phyloP scores from a whole-genome alignment of 345 rosid species.

The Gynandropsis gynandra region DNA sequence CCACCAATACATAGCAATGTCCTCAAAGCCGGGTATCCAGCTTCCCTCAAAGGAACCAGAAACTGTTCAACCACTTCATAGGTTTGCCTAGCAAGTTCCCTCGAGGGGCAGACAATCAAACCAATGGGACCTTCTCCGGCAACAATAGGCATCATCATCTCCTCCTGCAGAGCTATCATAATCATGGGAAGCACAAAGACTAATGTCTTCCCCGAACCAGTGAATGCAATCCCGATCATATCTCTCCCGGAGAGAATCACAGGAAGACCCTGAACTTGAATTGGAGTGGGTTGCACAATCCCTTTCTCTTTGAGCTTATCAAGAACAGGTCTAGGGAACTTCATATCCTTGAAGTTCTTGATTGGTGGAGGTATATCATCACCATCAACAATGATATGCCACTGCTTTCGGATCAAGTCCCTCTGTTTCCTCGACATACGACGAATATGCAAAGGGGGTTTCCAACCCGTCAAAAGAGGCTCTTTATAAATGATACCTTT shows the following conservation, averaged over 20 bases:
- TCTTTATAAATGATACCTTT: constrained; percentile 83
- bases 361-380: constrained; percentile 81
- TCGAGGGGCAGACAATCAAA: constrained; percentile 73
- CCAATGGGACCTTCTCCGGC: constrained; percentile 87
- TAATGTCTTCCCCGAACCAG: constrained; percentile 84
- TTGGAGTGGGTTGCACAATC: constrained; percentile 88
- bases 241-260: constrained; percentile 75
- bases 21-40: constrained; percentile 69
- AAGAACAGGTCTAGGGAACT: constrained; percentile 64
- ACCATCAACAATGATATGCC: constrained; percentile 90
- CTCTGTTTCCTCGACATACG: constrained; percentile 50
- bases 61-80: constrained; percentile 84
- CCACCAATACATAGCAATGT: constrained; percentile 84
- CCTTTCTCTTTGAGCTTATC: constrained; percentile 70
- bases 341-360: constrained; percentile 79
- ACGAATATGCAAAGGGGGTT: constrained; percentile 62
- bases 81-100: constrained; percentile 90
- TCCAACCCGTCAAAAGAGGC: constrained; percentile 82
- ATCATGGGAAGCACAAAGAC: constrained; percentile 86
- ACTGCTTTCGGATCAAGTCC: constrained; percentile 70
- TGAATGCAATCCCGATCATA: constrained; percentile 93
- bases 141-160: constrained; percentile 78
- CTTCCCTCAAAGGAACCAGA: constrained; percentile 47
- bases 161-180: constrained; percentile 88
- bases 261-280: constrained; percentile 96